Percentiles rank a stretch among this genome's conserved stretches.
phyloP scores from a whole-genome alignment of 768 basidiomycete species.

The Suillus luteus region DNA sequence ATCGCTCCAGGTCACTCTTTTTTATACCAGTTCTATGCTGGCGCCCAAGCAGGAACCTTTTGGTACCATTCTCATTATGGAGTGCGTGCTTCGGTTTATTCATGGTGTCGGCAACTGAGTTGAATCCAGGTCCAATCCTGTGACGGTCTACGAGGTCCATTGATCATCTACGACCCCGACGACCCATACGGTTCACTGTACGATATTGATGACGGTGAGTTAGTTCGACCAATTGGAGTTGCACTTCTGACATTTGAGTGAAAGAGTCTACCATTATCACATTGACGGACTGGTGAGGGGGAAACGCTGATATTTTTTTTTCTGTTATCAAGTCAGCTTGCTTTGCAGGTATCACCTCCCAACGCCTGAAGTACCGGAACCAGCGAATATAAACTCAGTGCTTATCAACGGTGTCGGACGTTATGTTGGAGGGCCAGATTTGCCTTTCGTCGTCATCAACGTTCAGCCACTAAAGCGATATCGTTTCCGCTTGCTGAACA shows the following conservation, averaged over 20 bases:
- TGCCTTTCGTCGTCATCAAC: constrained; percentile 38
- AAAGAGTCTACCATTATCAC: neutral
- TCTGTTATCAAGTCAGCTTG: neutral
- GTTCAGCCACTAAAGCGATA: constrained; percentile 37
- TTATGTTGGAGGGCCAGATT: constrained; percentile 34
- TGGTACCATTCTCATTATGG: constrained; percentile 5
- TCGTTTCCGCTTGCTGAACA: constrained; percentile 40
- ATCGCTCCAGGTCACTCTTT: neutral
- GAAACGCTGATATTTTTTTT: neutral
- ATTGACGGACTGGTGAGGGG: neutral
- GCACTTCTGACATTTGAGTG: neutral
- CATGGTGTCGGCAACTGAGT: neutral
- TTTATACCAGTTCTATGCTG: neutral
- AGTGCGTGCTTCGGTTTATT: neutral
- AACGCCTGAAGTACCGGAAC: neutral
- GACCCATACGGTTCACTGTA: neutral
- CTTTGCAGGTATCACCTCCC: neutral
- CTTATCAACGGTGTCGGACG: constrained; percentile 45
- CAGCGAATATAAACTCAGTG: neutral
- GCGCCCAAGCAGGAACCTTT: neutral
- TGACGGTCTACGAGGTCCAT: constrained; percentile 52
- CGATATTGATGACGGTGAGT: neutral
- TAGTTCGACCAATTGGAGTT: neutral
- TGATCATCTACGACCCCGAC: constrained; percentile 47
- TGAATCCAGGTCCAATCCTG: constrained; percentile 45